Evolutionary conservation across 345 rosid species (phyloP).

Genomic region (Boechera stricta): DNA sequence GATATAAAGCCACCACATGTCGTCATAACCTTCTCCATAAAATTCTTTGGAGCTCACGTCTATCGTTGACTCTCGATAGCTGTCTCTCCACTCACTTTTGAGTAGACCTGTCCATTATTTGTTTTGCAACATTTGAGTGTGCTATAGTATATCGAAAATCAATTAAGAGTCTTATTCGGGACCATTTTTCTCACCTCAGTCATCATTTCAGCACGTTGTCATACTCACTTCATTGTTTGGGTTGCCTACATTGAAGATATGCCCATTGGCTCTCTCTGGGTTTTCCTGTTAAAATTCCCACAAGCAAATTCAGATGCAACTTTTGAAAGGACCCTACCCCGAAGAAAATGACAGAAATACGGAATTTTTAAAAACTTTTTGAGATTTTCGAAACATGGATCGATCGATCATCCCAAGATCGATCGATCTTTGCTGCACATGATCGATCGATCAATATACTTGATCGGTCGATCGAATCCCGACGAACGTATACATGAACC

Average conservation of each 20-base stretch:
- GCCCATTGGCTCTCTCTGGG: slow-evolving; percentile 92
- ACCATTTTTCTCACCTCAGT: slow-evolving; percentile 59
- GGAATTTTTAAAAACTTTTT: no score
- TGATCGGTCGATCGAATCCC: no score
- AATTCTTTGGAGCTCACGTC: slow-evolving; percentile 94
- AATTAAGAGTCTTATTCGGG: background rate
- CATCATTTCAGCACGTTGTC: slow-evolving; percentile 99
- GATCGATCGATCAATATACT: no score
- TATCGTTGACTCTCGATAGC: slow-evolving; percentile 65
- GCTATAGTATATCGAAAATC: background rate
- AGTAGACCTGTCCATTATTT: slow-evolving; percentile 61
- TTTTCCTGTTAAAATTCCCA: slow-evolving; percentile 67
- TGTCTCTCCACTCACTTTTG: slow-evolving; percentile 80
- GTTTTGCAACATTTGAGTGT: slow-evolving; percentile 16
- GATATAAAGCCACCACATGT: slow-evolving; percentile 30
- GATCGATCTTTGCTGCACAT: no score
- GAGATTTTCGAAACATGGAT: no score
- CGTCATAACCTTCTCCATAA: slow-evolving; percentile 94
- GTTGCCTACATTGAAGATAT: slow-evolving; percentile 98
- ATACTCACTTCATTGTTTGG: slow-evolving; percentile 97
- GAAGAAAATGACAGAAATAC: no score
- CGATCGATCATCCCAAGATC: no score
- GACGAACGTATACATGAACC: no score
- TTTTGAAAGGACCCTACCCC: no score
- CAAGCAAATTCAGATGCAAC: slow-evolving; percentile 28